Percentiles rank a stretch among this genome's conserved stretches.
These are phyloP conservation scores for Naganishia sp. DNA, from an alignment of 1,284 basidiomycete genomes.

Conservation along the genomic window DNA sequence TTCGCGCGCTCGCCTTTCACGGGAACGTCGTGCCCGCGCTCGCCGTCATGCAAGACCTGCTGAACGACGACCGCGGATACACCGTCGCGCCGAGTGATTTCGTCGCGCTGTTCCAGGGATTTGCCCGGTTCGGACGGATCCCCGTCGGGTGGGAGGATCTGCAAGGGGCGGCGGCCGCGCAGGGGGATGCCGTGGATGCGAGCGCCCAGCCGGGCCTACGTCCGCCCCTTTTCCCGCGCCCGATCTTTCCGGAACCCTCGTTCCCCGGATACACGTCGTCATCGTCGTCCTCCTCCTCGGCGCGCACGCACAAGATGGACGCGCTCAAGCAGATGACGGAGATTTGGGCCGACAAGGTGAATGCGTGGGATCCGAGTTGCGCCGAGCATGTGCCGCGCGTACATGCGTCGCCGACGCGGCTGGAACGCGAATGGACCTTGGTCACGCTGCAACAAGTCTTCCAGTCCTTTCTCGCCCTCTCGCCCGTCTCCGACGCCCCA, in stretches of 20 bases:
- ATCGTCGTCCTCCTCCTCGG: too few species aligned
- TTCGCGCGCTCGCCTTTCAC: conserved; percentile 68
- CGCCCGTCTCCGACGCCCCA: conserved; percentile 9
- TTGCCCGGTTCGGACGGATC: conserved; percentile 57
- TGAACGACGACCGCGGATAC: conserved; percentile 50
- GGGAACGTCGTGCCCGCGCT: conserved; percentile 66
- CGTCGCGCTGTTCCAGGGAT: conserved; percentile 73
- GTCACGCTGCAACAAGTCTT: conserved; percentile 29
- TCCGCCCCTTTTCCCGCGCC: conserved; percentile 23
- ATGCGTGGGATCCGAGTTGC: background rate
- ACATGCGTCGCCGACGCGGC: background rate
- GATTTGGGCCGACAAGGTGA: conserved; percentile 38
- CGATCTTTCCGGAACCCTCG: conserved; percentile 24
- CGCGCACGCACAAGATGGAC: conserved; percentile 13
- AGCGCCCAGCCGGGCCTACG: conserved; percentile 1
- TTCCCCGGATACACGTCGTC: background rate
- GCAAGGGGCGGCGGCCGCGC: background rate
- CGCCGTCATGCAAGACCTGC: conserved; percentile 69
- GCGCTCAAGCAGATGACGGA: conserved; percentile 33
- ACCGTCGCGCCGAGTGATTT: conserved; percentile 55
- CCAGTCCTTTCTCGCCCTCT: conserved; percentile 21
- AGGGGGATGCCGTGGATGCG: background rate
- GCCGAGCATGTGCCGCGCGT: background rate
- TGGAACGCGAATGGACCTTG: conserved; percentile 26
- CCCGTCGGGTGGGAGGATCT: conserved; percentile 28